These are phyloP conservation scores for Juglanconis oblonga DNA, from an alignment of 2,329 filamentous ascomycete genomes.

Conservation along the genomic window DNA sequence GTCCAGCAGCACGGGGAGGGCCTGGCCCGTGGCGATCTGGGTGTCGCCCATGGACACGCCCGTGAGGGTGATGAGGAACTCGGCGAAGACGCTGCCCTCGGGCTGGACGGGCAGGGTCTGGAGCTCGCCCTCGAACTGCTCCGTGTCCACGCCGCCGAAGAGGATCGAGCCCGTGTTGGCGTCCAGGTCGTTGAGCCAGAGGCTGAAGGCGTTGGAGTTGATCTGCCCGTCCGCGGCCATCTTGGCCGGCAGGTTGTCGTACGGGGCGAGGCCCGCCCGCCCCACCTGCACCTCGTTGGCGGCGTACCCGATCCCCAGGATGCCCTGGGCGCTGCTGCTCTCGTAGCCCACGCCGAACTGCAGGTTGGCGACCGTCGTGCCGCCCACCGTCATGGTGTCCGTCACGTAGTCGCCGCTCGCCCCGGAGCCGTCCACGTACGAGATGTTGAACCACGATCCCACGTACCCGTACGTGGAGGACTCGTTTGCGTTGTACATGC, in stretches of 20 bases:
- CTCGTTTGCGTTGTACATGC: constrained; percentile 65
- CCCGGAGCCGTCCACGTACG: constrained; percentile 78
- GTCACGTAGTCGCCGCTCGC: constrained; percentile 77
- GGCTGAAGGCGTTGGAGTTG: constrained; percentile 65
- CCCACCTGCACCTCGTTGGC: constrained; percentile 74
- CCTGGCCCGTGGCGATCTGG: constrained; percentile 43
- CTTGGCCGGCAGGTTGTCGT: constrained; percentile 67
- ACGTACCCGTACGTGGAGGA: constrained; percentile 77
- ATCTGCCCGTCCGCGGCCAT: constrained; percentile 61
- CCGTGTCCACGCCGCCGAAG: constrained; percentile 72
- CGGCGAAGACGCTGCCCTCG: constrained; percentile 47
- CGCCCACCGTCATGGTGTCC: constrained; percentile 65
- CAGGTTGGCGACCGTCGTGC: constrained; percentile 49
- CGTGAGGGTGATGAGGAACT: constrained; percentile 70
- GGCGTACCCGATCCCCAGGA: constrained; percentile 81
- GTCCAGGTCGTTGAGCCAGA: constrained; percentile 73
- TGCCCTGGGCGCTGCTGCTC: constrained; percentile 62
- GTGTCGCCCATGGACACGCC: constrained; percentile 44
- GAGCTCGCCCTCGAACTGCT: constrained; percentile 60
- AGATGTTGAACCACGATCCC: constrained; percentile 78
- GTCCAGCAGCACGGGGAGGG: constrained; percentile 66
- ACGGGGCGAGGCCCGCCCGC: constrained; percentile 50
- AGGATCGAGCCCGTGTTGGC: constrained; percentile 64
- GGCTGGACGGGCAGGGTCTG: constrained; percentile 65
- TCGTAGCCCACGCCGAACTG: constrained; percentile 74